Conservation (phyloP, 345 rosid genomes). For the Linum lewisii region DNA sequence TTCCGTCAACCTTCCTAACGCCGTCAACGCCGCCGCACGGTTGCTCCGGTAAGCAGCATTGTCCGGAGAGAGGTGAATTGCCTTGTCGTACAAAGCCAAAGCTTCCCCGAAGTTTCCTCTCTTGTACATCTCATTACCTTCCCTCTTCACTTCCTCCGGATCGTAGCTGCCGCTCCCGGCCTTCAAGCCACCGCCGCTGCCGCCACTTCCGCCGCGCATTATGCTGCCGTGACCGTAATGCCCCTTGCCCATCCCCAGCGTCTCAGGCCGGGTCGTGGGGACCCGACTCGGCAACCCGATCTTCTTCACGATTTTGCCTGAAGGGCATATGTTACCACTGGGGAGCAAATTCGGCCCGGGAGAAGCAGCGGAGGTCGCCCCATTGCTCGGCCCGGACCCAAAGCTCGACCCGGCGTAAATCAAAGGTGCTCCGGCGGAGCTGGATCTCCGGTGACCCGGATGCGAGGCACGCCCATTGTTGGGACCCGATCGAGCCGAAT, state of each 20-base stretch:
- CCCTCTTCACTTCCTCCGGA: slow-evolving; percentile 2
- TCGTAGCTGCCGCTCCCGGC: not conserved
- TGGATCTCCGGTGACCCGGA: slow-evolving; percentile 6
- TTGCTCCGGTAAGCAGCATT: slow-evolving; percentile 3
- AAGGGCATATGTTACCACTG: slow-evolving; percentile 2
- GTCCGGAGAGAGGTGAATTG: not conserved
- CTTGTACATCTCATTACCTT: slow-evolving; percentile 5
- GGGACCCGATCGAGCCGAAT: not conserved
- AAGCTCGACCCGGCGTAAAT: slow-evolving; percentile 14
- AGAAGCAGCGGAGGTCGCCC: not conserved
- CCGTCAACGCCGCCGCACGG: not conserved
- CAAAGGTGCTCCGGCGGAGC: slow-evolving; percentile 38
- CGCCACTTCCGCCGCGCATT: slow-evolving; percentile 10
- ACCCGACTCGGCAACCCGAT: slow-evolving; percentile 8
- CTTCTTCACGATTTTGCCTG: slow-evolving; percentile 1
- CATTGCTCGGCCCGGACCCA: not conserved
- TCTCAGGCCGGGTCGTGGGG: slow-evolving; percentile 8
- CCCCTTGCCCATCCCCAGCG: not conserved
- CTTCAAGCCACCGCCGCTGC: slow-evolving; percentile 11
- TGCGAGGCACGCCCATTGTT: slow-evolving; percentile 10
- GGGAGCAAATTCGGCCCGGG: not conserved
- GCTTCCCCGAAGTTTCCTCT: slow-evolving; percentile 1
- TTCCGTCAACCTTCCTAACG: not conserved
- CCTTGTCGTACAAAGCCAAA: not conserved
- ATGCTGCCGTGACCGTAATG: slow-evolving; percentile 5